Evolutionary conservation across 139 green algal genomes (phyloP).

Genomic region (Asterochloris erici): DNA sequence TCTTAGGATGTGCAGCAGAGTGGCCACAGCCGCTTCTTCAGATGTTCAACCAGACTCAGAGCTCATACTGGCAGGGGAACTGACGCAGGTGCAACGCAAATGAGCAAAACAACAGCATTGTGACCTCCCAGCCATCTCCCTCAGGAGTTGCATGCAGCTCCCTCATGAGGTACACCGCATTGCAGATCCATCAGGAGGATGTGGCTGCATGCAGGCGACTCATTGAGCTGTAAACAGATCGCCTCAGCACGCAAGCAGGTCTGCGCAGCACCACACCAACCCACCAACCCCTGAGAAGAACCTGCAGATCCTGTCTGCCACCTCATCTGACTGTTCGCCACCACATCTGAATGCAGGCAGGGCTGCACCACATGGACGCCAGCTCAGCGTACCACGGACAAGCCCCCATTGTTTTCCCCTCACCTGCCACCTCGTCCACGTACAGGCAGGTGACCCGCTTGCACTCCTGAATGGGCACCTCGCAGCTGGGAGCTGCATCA

Average conservation of each 20-base stretch:
- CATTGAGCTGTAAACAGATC: background rate
- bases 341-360: background rate
- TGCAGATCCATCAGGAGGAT: too few species aligned
- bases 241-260: background rate
- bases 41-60: too few species aligned
- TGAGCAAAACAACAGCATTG: too few species aligned
- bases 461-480: conserved; percentile 26
- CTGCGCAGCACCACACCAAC: background rate
- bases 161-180: too few species aligned
- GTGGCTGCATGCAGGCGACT: too few species aligned
- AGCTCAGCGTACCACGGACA: background rate
- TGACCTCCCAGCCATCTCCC: too few species aligned
- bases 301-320: background rate
- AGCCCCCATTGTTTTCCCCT: background rate
- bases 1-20: background rate
- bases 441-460: conserved; percentile 24
- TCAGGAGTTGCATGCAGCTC: too few species aligned
- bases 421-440: conserved; percentile 29
- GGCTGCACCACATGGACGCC: background rate
- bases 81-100: too few species aligned
- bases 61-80: too few species aligned
- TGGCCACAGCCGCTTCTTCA: background rate
- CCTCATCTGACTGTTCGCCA: background rate
- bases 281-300: background rate
- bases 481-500: conserved; percentile 39